Evolutionary conservation across 768 basidiomycete genomes (phyloP), one percentile per base, ranked within the genome.

Genomic region (Pholiota molesta): DNA sequence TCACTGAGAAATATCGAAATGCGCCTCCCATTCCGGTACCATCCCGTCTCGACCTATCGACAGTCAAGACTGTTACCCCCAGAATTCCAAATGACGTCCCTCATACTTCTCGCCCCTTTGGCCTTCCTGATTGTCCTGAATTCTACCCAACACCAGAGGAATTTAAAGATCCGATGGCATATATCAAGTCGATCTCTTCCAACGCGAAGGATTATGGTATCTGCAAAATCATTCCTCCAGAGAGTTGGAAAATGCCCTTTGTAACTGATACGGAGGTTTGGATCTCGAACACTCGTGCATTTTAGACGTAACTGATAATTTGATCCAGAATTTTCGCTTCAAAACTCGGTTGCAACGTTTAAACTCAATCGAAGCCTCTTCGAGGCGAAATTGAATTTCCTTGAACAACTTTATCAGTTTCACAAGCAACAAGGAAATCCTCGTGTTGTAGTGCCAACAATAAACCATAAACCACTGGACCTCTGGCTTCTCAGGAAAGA

Each of bases 361-460:
- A 70, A 98, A 98, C 75, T 95, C 94, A 65, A 94, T 99, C 66
- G 97, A 99, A 78, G 97, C 97, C 16, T 92, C 96, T 37, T 96
- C 95, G 62, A 83, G 97, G 97, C 97, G 55, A 97, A 96, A 77
- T 79, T 99, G 74, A 99, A 97, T 80, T 99, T 97, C 77, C 78
- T 98, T 66, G 97, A 99, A 74, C 95, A 97, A 76, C 84, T 99
- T 53, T 96, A 96, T 76, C 91, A 94, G 68, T 99, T 91, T 75
- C 97, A 99, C 77, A 90, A 92, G 69, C 96, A 98, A 74, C 95
- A 96, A 77, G 94, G 94, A 52, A 94, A 95, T 73, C 82, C 88
- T 62, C 88, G 92, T 66, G 89, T 98, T 26, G 88, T 88, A n/a
- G 90, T 98, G 35, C 97, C 97, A 61, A 91, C 91, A 33, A 94